phyloP scores from a whole-genome alignment of 2,329 filamentous ascomycete genomes.

The Fusarium sp. region DNA sequence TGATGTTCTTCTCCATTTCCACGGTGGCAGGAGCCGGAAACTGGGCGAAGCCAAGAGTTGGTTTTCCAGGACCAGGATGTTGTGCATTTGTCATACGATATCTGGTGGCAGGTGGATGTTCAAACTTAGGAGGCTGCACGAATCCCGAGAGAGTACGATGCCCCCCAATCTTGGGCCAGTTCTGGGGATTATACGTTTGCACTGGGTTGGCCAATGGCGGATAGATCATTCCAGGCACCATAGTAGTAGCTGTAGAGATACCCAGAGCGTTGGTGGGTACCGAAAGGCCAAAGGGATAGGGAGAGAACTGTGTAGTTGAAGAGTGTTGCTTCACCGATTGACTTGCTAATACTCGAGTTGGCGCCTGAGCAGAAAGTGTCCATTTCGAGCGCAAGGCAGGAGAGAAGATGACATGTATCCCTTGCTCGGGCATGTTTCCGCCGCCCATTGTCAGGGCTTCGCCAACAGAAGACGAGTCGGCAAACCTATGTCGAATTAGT shows the following conservation, averaged over 20 bases:
- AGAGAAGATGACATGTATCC: constrained; percentile 46
- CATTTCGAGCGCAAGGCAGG: constrained; percentile 53
- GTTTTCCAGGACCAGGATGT: constrained; percentile 1
- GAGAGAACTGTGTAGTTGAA: constrained; percentile 7
- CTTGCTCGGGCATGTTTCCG: constrained; percentile 46
- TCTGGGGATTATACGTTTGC: constrained; percentile 3
- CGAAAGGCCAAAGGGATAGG: constrained; percentile 11
- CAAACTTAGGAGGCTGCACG: constrained; percentile 3
- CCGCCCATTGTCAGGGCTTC: constrained; percentile 45
- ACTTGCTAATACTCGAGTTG: constrained; percentile 4
- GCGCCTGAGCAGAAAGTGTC: constrained; percentile 26
- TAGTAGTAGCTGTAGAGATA: constrained; percentile 1
- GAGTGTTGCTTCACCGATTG: constrained; percentile 9
- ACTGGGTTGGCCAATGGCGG: constrained; percentile 22
- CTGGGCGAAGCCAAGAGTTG: neutral
- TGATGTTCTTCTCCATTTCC: neutral
- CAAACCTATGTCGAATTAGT: constrained; percentile 44
- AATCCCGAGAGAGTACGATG: constrained; percentile 26
- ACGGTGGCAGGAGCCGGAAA: neutral
- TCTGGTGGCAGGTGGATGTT: neutral
- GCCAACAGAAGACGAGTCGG: constrained; percentile 45
- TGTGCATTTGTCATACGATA: constrained; percentile 13
- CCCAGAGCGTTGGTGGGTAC: constrained; percentile 5
- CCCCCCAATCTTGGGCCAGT: constrained; percentile 10
- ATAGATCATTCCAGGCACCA: constrained; percentile 20